Percentiles rank a stretch among this genome's conserved stretches.
Evolutionary conservation across 441 rosid genomes (phyloP).

Genomic region (Pelargonium australe): DNA sequence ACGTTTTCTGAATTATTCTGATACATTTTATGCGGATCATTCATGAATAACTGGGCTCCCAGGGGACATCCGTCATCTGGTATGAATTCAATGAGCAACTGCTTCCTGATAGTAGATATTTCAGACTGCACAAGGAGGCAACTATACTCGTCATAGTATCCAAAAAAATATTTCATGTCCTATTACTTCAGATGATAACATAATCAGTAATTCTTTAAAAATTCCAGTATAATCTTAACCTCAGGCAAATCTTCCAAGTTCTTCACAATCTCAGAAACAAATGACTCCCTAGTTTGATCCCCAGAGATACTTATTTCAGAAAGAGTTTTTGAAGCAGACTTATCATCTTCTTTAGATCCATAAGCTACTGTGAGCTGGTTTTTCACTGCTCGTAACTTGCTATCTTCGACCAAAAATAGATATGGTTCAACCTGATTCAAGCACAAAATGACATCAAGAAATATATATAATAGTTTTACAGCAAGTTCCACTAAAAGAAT

Average conservation of each 20-base stretch:
- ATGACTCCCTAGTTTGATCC: conserved; percentile 54
- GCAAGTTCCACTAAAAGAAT: background rate
- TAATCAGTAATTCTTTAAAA: conserved; percentile 7
- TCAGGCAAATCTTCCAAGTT: conserved; percentile 51
- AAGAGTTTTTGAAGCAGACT: conserved; percentile 51
- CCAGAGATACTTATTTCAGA: conserved; percentile 44
- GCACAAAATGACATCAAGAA: conserved; percentile 18
- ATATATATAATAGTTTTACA: conserved; percentile 8
- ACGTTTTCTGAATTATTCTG: conserved; percentile 32
- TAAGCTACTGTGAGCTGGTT: conserved; percentile 31
- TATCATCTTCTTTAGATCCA: conserved; percentile 73
- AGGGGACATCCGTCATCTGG: conserved; percentile 81
- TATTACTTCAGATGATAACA: background rate
- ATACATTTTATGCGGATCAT: conserved; percentile 34
- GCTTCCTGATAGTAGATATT: conserved; percentile 39
- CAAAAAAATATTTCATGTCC: background rate
- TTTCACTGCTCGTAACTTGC: conserved; percentile 55
- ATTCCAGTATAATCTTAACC: conserved; percentile 39
- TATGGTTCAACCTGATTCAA: conserved; percentile 74
- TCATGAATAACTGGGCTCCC: conserved; percentile 53
- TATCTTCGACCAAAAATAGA: conserved; percentile 63
- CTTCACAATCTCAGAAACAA: conserved; percentile 63
- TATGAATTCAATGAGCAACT: conserved; percentile 58
- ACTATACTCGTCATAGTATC: background rate
- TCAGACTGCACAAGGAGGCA: conserved; percentile 44